phyloP scores from a whole-genome alignment of 2,329 filamentous ascomycete species.

The Aspergillus glaucus region DNA sequence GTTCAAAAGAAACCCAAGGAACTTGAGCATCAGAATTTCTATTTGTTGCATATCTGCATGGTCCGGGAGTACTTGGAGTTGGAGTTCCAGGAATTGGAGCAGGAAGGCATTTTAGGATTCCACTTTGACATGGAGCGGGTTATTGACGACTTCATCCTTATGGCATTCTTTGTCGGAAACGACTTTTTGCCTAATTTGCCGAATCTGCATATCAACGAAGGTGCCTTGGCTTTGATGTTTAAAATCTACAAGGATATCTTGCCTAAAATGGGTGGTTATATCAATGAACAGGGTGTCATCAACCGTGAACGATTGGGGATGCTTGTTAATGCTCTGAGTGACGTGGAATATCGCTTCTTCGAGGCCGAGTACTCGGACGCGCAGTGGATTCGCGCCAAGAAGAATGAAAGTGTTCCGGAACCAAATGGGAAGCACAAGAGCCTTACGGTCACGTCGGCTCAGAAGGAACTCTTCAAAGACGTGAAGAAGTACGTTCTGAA shows the following conservation, averaged over 20 bases:
- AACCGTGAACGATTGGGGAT: conserved; percentile 73
- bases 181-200: conserved; percentile 97
- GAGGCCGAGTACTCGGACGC: conserved; percentile 83
- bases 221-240: conserved; percentile 94
- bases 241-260: conserved; percentile 88
- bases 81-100: conserved; percentile 88
- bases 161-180: conserved; percentile 99
- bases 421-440: conserved; percentile 51
- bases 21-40: conserved; percentile 97
- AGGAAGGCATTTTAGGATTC: conserved; percentile 65
- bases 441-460: conserved; percentile 69
- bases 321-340: conserved; percentile 75
- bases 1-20: conserved; percentile 88
- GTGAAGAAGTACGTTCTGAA: conserved; percentile 78
- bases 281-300: conserved; percentile 91
- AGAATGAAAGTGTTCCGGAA: conserved; percentile 61
- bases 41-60: conserved; percentile 92
- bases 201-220: conserved; percentile 96
- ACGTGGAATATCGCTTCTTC: conserved; percentile 88
- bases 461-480: conserved; percentile 74
- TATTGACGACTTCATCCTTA: conserved; percentile 98
- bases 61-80: conserved; percentile 94
- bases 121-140: conserved; percentile 89
- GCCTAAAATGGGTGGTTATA: conserved; percentile 82
- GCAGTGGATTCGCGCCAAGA: conserved; percentile 86